phyloP scores from a whole-genome alignment of 116 monocot species.

The Dioscorea cayenensis region DNA sequence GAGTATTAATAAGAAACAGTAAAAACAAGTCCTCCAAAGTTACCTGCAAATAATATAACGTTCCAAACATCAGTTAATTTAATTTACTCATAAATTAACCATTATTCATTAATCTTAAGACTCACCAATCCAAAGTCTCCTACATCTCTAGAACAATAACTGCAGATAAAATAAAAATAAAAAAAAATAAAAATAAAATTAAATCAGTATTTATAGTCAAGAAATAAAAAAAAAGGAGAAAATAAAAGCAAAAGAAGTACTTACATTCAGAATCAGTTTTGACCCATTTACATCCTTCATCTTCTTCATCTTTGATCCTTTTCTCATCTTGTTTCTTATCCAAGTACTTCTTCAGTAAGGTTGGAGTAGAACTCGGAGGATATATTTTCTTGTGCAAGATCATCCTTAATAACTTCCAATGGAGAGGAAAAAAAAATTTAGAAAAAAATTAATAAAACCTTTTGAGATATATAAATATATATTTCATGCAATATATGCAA shows the following conservation, averaged over 20 bases:
- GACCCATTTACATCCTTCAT: conserved; percentile 62
- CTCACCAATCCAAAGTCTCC: background rate
- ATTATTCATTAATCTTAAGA: background rate
- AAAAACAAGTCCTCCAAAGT: background rate
- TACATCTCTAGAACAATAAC: conserved; percentile 39
- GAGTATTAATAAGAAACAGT: background rate
- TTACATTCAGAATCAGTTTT: conserved; percentile 92
- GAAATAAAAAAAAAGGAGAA: background rate
- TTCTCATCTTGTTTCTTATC: conserved; percentile 24
- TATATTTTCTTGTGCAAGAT: conserved; percentile 65
- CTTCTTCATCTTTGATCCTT: conserved; percentile 12
- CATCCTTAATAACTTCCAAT: conserved; percentile 40
- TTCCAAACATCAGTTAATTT: background rate
- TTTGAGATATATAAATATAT: background rate
- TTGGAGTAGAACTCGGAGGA: conserved; percentile 29
- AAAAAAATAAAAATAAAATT: background rate
- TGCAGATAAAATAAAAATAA: conserved; percentile 2
- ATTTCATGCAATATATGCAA: background rate
- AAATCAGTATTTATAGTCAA: background rate
- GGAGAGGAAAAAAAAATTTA: background rate
- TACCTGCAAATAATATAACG: background rate
- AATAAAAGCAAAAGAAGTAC: conserved; percentile 11
- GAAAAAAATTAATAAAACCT: background rate
- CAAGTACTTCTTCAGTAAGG: conserved; percentile 34
- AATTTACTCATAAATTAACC: background rate